Evolutionary conservation across 306 rosid genomes (phyloP).

Genomic region (Dalbergia cultrata): DNA sequence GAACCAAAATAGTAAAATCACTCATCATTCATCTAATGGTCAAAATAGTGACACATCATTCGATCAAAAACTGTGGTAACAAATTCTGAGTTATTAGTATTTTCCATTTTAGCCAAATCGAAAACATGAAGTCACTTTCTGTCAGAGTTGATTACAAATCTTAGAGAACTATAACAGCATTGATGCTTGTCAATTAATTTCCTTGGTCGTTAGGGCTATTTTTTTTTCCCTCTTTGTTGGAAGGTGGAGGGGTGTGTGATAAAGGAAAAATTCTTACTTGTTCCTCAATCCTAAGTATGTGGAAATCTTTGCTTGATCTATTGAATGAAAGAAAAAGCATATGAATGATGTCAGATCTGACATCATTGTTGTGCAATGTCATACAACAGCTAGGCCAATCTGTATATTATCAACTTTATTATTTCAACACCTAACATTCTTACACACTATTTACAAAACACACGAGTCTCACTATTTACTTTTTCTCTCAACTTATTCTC

Average conservation of each 20-base stretch:
- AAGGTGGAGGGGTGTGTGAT: not conserved
- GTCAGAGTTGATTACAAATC: constrained; percentile 6
- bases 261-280: not conserved
- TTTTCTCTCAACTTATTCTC: too few relatives aligned
- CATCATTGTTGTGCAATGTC: constrained; percentile 32
- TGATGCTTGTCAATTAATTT: not conserved
- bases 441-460: too few relatives aligned
- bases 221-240: not conserved
- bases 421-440: too few relatives aligned
- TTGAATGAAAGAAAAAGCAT: constrained; percentile 32
- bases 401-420: not conserved
- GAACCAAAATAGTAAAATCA: too few relatives aligned
- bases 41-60: too few relatives aligned
- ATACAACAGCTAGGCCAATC: constrained; percentile 35
- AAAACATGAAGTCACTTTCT: constrained; percentile 19
- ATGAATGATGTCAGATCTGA: constrained; percentile 30
- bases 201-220: not conserved
- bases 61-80: too few relatives aligned
- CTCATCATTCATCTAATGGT: too few relatives aligned
- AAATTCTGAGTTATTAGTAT: too few relatives aligned
- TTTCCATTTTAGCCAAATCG: constrained; percentile 1
- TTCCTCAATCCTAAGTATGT: not conserved
- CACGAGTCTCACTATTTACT: too few relatives aligned
- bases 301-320: not conserved
- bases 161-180: constrained; percentile 1